Conservation (phyloP, 2,329 filamentous ascomycete species). For the Tolypocladium tropicale region DNA sequence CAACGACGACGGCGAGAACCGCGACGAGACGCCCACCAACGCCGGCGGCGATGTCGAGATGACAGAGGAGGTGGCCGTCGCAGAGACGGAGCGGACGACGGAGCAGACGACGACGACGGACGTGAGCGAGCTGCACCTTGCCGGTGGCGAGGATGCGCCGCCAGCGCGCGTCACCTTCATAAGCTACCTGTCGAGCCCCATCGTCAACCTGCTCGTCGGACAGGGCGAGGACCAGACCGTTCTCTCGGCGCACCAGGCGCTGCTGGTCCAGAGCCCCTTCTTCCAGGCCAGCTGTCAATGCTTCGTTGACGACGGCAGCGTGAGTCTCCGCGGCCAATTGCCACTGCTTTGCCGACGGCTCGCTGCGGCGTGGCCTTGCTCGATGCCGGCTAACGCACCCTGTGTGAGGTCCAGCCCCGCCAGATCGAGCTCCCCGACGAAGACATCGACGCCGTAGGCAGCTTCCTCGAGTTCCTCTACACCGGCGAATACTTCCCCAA, state of each 20-base stretch:
- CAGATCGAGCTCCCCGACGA: slow-evolving; percentile 51
- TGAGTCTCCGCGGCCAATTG: slow-evolving; percentile 26
- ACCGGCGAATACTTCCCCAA: slow-evolving; percentile 58
- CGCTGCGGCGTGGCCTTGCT: not conserved
- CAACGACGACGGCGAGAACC: slow-evolving; percentile 8
- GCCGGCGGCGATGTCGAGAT: slow-evolving; percentile 28
- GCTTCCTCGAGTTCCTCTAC: slow-evolving; percentile 31
- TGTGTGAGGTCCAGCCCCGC: slow-evolving; percentile 36
- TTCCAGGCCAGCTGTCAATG: slow-evolving; percentile 54
- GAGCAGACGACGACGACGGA: no score
- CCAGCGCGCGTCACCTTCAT: slow-evolving; percentile 35
- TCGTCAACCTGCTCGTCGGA: slow-evolving; percentile 59
- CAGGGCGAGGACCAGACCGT: slow-evolving; percentile 45
- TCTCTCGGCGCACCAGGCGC: slow-evolving; percentile 69
- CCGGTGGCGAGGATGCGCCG: slow-evolving; percentile 21
- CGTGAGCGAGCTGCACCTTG: slow-evolving; percentile 26
- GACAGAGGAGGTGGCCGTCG: slow-evolving; percentile 19
- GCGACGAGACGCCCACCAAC: slow-evolving; percentile 12
- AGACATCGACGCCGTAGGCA: slow-evolving; percentile 23
- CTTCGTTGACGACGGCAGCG: slow-evolving; percentile 51
- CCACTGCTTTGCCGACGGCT: not conserved
- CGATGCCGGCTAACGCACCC: not conserved
- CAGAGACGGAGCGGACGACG: slow-evolving; percentile 18
- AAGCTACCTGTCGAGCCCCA: slow-evolving; percentile 56
- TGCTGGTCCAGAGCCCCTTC: slow-evolving; percentile 65